Base-by-base conservation (phyloP, 805 yeast species). In the Wickerhamomyces strasburgensis region DNA sequence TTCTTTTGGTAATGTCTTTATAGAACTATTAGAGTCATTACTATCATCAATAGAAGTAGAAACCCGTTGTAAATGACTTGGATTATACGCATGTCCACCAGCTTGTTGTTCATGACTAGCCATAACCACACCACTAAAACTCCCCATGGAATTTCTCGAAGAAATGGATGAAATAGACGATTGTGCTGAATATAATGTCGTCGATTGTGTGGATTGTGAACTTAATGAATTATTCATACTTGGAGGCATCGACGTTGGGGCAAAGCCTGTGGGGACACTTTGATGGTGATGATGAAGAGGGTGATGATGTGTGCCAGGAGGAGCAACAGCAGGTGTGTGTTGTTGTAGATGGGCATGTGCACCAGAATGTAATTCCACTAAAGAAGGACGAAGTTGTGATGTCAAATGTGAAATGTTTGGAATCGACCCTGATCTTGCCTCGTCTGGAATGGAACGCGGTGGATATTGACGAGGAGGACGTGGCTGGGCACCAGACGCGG, bases 141-240 rank as follows among this genome's bases (percentile, higher is more conserved):
- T 21, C 25, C 25, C 25, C 25, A 21, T 21, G 3, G 56, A 49
- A 31, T 45, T 48, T 31, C 56, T 38, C 13, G 51, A 43, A 5
- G 57, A 52, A 1, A 44, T 35, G 8, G 57, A 52, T 1, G 56
- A 49, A 5, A 48, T 43, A 6, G 58, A 53, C 3, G 56, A 49
- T 17, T 48, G 44, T 2, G 45, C 36, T 7, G 58, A 54, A 34
- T 51, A 49, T 7, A 48, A 15, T 2, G 54, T 42, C 14, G 39
- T 28, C 3, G 42, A 40, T 19, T 42, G 37, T 1, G 56, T 47
- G 8, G 49, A 45, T 10, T 33, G 34, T 13, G 57, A 54, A n/a
- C 41, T 42, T 6, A 54, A 32, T 5, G 54, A 49, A 6, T 45
- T 35, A 5, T 44, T 24, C 31, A 19, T 9, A 14, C n/a, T n/a